Base-by-base conservation (phyloP, 2,329 filamentous ascomycete species). In the Bisporella sp. region DNA sequence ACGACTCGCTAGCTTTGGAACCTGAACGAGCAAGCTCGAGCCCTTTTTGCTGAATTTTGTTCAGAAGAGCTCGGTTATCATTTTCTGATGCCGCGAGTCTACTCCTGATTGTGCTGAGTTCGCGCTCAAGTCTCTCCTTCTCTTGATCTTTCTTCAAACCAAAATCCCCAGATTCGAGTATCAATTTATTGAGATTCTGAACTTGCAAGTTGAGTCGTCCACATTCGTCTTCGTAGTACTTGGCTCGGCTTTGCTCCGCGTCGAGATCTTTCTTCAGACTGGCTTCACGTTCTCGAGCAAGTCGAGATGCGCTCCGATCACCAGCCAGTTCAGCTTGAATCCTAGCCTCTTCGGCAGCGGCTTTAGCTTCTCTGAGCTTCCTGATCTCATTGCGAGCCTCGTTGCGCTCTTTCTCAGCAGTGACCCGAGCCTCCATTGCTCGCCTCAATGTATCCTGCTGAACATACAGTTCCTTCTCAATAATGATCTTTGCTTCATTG, bases 1-100 rank as follows among this genome's bases (percentile, higher is more conserved):
- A 88, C 32, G 83, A 87, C 59, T 97, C 92, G 54, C 81, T 90
- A 31, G 87, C 92, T 52, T 85, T 85, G 5, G 91, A 95, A 53
- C 82, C 89, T 0, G 92, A 93, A 43, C 93, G 82, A 40, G 92
- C 92, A 66, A 99, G 95, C 64, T 99, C 92, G 5, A 99, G 78
- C 31, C 95, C 93, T 73, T 97, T 97, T 63, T 97, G 92, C 63
- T 97, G 92, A 13, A 99, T 77, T 69, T 97, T 97, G 72, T 96
- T 97, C 57, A 97, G 77, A n/a, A 99, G 74, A 5, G 90, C 85
- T 47, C 89, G 85, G 62, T 97, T 97, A 69, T 97, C 92, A 61
- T 97, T 96, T 66, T 99, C 92, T 0, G 92, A 97, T 29, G 92
- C 93, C 6, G 85, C 79, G 40, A 99, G 74, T 28, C 92, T 85